Percentiles rank a stretch among this genome's conserved stretches.
These are phyloP conservation scores for Pelomyxa schiedti DNA, from an alignment of 78 protist species.

Conservation along the genomic window DNA sequence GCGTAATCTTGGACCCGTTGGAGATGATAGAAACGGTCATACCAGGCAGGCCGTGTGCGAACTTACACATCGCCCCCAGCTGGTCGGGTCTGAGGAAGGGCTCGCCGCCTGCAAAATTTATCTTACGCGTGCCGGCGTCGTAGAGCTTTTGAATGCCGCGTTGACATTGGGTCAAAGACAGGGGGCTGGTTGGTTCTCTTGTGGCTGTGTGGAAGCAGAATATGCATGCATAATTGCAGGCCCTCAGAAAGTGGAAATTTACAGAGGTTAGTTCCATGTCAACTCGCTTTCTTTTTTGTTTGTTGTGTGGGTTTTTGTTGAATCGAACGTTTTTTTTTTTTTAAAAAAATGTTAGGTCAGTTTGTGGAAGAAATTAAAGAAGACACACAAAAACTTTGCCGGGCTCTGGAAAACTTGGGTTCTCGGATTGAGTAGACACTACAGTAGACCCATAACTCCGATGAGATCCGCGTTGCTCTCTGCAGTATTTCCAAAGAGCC, in stretches of 20 bases:
- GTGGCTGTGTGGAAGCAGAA: constrained; percentile 21
- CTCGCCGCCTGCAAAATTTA: constrained; percentile 21
- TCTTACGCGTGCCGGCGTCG: constrained; percentile 15
- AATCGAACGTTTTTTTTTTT: too few relatives aligned
- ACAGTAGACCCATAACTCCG: too few relatives aligned
- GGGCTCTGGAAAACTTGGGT: too few relatives aligned
- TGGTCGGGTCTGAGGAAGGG: constrained; percentile 8
- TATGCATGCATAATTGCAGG: constrained; percentile 16
- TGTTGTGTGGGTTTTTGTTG: too few relatives aligned
- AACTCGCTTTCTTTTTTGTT: too few relatives aligned
- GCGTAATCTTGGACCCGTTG: neutral
- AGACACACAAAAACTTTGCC: too few relatives aligned
- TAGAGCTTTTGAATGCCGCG: neutral
- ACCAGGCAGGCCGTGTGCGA: neutral
- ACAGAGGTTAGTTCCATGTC: too few relatives aligned
- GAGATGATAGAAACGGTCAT: neutral
- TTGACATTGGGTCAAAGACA: neutral
- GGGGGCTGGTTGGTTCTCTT: neutral
- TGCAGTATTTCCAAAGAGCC: too few relatives aligned
- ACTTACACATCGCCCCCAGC: neutral
- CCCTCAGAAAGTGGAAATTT: constrained; percentile 16
- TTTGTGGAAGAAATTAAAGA: too few relatives aligned
- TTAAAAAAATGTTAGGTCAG: too few relatives aligned
- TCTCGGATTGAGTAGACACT: too few relatives aligned
- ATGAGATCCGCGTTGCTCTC: too few relatives aligned